Evolutionary conservation across 108 stramenopile genomes (phyloP), one percentile per base, ranked within the genome.

Genomic region (Aurantiochytrium sp.): DNA sequence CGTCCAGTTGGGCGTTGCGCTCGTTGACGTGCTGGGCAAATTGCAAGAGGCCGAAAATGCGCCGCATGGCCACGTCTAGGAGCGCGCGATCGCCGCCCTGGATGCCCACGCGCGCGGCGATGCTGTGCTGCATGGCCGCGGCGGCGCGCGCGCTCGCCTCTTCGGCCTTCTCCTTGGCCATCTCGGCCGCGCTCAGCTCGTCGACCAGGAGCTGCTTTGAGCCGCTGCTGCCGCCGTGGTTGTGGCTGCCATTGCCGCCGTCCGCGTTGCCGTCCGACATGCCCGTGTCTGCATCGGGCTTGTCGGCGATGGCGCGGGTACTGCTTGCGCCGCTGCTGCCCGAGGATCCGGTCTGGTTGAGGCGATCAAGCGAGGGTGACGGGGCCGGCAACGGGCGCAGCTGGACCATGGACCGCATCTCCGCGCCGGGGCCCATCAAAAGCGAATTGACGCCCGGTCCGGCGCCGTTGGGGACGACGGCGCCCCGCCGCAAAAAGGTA

Each of bases 1-100:
- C 73, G 24, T 81, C 73, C 15, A 81, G 39, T 12, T 41, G 73
- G 10, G 45, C 73, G 42, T 30, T 48, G 42, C 73, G 73, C 39
- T 81, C 73, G 24, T 81, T 81, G 10, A 81, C 73, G 45, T 81
- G 73, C 45, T 81, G 73, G 12, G 73, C 73, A 48, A 48, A 81
- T 30, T 81, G 73, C 24, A 81, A 48, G 27, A 81, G 45, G 42
- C 73, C 73, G 24, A 81, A 81, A 1, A 81, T 81, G 27, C 73
- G 73, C 10, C 73, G 73, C 73, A 81, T 81, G 6, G 73, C 73
- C n/a, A 81, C 45, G 32, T 81, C 73, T 42, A 81, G 24, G 30
- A 81, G 73, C 0, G 73, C 73, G 39, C 73, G 73, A 24, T 81
- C 73, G 17, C 73, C 73, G 12, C 73, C 73, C 24, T 81, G 73